Evolutionary conservation across 108 stramenopile species (phyloP).

Genomic region (Fragilaria crotonensis): DNA sequence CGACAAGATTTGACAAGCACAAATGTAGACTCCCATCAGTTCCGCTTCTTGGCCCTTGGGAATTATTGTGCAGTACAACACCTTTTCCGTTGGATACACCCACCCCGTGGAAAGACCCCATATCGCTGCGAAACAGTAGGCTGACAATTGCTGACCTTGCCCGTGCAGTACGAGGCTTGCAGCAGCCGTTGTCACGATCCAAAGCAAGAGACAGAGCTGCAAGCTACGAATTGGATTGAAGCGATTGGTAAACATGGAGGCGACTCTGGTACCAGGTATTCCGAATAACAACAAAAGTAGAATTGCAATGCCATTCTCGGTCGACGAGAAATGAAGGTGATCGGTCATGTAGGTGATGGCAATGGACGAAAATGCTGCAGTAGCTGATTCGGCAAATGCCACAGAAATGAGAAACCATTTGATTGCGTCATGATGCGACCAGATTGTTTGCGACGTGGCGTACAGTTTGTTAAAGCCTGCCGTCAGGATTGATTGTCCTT

Average conservation of each 20-base stretch:
- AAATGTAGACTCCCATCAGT: conserved; percentile 35
- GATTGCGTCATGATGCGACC: conserved; percentile 23
- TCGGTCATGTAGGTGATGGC: too few relatives aligned
- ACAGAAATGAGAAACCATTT: conserved; percentile 46
- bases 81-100: conserved; percentile 11
- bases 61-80: conserved; percentile 17
- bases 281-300: conserved; percentile 1
- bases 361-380: conserved; percentile 33
- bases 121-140: not conserved
- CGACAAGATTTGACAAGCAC: conserved; percentile 17
- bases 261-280: conserved; percentile 9
- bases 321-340: conserved; percentile 36
- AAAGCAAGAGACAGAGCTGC: not conserved
- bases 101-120: conserved; percentile 9
- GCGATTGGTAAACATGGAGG: not conserved
- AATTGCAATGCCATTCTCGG: conserved; percentile 27
- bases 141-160: not conserved
- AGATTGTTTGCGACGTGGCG: conserved; percentile 24
- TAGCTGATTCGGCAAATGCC: conserved; percentile 39
- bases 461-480: conserved; percentile 42
- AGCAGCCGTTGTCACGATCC: not conserved
- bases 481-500: conserved; percentile 17
- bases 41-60: conserved; percentile 43
- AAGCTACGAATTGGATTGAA: not conserved
- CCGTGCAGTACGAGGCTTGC: not conserved